phyloP scores from a whole-genome alignment of 768 basidiomycete genomes.

The Dacryopinax primogenitus region DNA sequence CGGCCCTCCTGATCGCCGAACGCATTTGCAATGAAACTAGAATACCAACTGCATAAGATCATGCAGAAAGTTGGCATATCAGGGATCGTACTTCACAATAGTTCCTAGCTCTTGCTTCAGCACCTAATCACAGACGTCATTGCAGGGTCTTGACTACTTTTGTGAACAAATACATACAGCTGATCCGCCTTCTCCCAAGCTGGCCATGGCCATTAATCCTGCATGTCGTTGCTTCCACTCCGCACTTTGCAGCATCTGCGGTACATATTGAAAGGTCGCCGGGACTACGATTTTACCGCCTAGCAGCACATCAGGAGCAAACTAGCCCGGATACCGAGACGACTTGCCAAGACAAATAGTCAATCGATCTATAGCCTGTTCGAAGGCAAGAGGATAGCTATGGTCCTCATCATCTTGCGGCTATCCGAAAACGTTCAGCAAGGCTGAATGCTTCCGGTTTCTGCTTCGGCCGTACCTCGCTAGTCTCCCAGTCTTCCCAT shows the following conservation, averaged over 20 bases:
- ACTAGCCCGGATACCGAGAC: not conserved
- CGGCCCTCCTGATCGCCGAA: slow-evolving; percentile 68
- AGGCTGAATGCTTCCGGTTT: not conserved
- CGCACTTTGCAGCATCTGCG: slow-evolving; percentile 64
- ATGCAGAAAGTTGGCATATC: slow-evolving; percentile 9
- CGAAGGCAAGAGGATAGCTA: slow-evolving; percentile 59
- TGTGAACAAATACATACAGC: slow-evolving; percentile 30
- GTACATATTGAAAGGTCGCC: slow-evolving; percentile 69
- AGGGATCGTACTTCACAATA: slow-evolving; percentile 53
- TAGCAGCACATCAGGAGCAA: not conserved
- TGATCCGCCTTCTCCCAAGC: slow-evolving; percentile 66
- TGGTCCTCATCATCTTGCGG: slow-evolving; percentile 43
- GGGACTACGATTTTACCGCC: slow-evolving; percentile 66
- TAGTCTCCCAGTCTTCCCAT: slow-evolving; percentile 22
- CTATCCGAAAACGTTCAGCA: not conserved
- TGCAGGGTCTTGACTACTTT: not conserved
- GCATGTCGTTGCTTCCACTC: slow-evolving; percentile 82
- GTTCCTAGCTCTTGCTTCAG: slow-evolving; percentile 73
- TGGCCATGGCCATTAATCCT: slow-evolving; percentile 74
- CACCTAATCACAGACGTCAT: slow-evolving; percentile 30
- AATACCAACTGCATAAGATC: slow-evolving; percentile 14
- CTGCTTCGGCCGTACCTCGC: not conserved
- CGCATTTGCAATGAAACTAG: slow-evolving; percentile 63
- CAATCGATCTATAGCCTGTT: slow-evolving; percentile 69
- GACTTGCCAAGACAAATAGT: slow-evolving; percentile 49